Percentiles rank a stretch among this genome's conserved stretches.
Conservation (phyloP, 805 yeast species). For the Lipomyces sp. region DNA sequence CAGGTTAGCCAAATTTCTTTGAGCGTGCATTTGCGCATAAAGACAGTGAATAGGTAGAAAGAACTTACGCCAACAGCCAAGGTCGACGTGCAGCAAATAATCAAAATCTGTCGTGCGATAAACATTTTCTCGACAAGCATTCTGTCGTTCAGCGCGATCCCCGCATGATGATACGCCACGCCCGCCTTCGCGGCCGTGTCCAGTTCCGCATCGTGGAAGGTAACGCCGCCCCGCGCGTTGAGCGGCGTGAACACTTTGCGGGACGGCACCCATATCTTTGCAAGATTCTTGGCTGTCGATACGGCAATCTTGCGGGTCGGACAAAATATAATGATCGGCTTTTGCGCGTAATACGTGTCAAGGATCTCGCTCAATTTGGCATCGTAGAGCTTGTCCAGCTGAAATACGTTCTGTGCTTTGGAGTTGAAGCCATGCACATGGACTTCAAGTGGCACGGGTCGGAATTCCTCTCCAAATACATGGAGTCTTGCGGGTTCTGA, state of each 20-base stretch:
- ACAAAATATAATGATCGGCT: constrained; percentile 52
- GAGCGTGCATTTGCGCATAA: no score
- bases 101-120: constrained; percentile 42
- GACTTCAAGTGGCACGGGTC: constrained; percentile 46
- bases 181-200: constrained; percentile 35
- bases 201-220: constrained; percentile 15
- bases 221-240: neutral
- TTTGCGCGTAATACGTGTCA: constrained; percentile 40
- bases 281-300: constrained; percentile 43
- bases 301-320: constrained; percentile 51
- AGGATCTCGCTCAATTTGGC: constrained; percentile 38
- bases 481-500: constrained; percentile 40
- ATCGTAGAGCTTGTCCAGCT: constrained; percentile 47
- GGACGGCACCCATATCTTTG: constrained; percentile 6
- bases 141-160: constrained; percentile 49
- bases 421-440: constrained; percentile 46
- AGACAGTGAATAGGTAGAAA: neutral
- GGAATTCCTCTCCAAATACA: constrained; percentile 47
- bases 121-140: constrained; percentile 46
- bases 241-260: constrained; percentile 1
- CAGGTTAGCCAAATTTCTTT: no score
- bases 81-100: constrained; percentile 58
- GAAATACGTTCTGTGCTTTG: constrained; percentile 46
- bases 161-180: constrained; percentile 59
- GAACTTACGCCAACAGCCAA: constrained; percentile 54